These are phyloP conservation scores for Epipyxis sp. DNA, from an alignment of 108 stramenopile species.

Conservation along the genomic window DNA sequence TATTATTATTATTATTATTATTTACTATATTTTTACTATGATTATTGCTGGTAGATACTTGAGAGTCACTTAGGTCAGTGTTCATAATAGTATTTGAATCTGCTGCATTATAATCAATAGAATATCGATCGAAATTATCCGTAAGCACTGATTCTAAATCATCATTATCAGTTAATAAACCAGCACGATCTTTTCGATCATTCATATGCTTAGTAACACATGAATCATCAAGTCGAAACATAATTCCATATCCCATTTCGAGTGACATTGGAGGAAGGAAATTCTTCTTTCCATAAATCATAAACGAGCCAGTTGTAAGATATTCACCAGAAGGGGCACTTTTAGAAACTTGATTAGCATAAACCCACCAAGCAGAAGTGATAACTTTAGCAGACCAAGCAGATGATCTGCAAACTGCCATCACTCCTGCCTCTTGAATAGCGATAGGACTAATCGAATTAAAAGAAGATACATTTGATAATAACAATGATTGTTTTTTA, in stretches of 20 bases:
- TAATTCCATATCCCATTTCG: constrained; percentile 87
- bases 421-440: constrained; percentile 42
- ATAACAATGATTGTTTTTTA: constrained; percentile 27
- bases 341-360: constrained; percentile 88
- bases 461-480: constrained; percentile 26
- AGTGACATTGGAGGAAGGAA: constrained; percentile 77
- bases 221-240: constrained; percentile 87
- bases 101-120: too few relatives aligned
- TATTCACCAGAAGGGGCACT: constrained; percentile 94
- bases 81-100: too few relatives aligned
- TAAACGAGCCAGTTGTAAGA: constrained; percentile 88
- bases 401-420: constrained; percentile 55
- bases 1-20: constrained; percentile 21
- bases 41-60: neutral
- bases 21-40: constrained; percentile 5
- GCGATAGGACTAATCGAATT: constrained; percentile 45
- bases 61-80: neutral
- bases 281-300: constrained; percentile 94
- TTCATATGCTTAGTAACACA: constrained; percentile 76
- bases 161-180: constrained; percentile 1
- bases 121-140: neutral
- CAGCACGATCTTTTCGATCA: constrained; percentile 69
- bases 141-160: neutral
- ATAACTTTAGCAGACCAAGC: constrained; percentile 85
- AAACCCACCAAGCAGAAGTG: constrained; percentile 86